Evolutionary conservation across 1,284 basidiomycete species (phyloP).

Genomic region (Sanghuangporus baumii): DNA sequence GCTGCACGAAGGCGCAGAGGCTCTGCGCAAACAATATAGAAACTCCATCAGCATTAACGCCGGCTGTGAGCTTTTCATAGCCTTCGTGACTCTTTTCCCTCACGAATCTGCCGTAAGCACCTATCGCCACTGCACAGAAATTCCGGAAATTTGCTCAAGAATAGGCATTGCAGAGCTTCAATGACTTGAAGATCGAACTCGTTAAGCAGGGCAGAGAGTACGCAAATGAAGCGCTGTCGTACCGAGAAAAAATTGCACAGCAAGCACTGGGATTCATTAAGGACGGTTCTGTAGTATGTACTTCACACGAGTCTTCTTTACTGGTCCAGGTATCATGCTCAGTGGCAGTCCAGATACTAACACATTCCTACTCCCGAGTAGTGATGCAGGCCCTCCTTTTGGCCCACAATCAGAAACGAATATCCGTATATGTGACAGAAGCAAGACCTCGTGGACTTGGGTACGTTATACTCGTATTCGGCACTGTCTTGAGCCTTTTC

Average conservation of each 20-base stretch:
- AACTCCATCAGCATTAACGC: constrained; percentile 86
- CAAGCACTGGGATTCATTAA: constrained; percentile 90
- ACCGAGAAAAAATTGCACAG: constrained; percentile 86
- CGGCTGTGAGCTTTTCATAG: constrained; percentile 87
- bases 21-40: constrained; percentile 56
- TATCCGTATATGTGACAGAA: constrained; percentile 97
- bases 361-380: constrained; percentile 93
- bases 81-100: constrained; percentile 82
- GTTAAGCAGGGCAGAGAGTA: constrained; percentile 75
- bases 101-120: constrained; percentile 69
- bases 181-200: constrained; percentile 76
- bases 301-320: neutral
- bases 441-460: constrained; percentile 81
- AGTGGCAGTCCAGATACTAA: constrained; percentile 66
- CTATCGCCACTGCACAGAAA: neutral
- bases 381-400: constrained; percentile 90
- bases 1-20: constrained; percentile 69
- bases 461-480: constrained; percentile 36
- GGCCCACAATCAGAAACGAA: constrained; percentile 86
- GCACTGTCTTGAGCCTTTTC: neutral
- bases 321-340: neutral
- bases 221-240: constrained; percentile 75
- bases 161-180: constrained; percentile 55
- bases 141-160: constrained; percentile 11
- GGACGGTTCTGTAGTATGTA: constrained; percentile 83